Evolutionary conservation across 805 yeast species (phyloP), one percentile per base, ranked within the genome.

Genomic region (Ogataea trehaloabstinens): DNA sequence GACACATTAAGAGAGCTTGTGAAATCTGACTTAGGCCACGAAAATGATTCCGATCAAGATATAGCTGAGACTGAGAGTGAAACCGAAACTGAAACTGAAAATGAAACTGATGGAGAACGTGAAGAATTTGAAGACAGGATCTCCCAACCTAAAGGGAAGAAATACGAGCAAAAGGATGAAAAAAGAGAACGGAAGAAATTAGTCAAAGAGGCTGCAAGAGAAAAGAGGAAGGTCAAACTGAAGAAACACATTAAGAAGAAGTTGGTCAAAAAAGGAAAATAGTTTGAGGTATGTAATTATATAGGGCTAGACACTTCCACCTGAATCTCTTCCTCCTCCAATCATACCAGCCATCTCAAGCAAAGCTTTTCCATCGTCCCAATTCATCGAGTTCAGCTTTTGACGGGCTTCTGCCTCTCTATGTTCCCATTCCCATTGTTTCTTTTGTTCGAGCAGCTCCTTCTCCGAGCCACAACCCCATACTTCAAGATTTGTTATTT

Each of bases 341-440:
- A 74, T 71, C 30, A 77, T 55, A 0, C 82, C 82, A 0, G 87
- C 96, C 87, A 90, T 74, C 49, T 89, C 97, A 45, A 90, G 63
- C 34, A 90, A 67, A 0, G 96, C 95, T 40, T 88, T 63, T 37
- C 88, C 96, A 51, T 90, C 97, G 2, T 85, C 85, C 48, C 84
- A 56, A 40, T 73, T 75, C 37, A 74, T 70, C 22, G 81, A 48
- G 53, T 89, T 87, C 2, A 89, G 74, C 20, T 76, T 70, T 51
- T 82, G 84, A 37, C 97, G 69, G 25, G 88, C 81, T 49, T 79
- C 74, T 0, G 95, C 95, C 56, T 88, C 96, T 34, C 78, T 69
- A 54, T 82, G 84, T 56, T 91, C 97, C 96, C 96, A 89, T 51
- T 82, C 89, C 93, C 95, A 85, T 43, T 75, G 74, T 51, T 75